Evolutionary conservation across 139 green algal genomes (phyloP).

Genomic region (Raphidocelis subcapitata): DNA sequence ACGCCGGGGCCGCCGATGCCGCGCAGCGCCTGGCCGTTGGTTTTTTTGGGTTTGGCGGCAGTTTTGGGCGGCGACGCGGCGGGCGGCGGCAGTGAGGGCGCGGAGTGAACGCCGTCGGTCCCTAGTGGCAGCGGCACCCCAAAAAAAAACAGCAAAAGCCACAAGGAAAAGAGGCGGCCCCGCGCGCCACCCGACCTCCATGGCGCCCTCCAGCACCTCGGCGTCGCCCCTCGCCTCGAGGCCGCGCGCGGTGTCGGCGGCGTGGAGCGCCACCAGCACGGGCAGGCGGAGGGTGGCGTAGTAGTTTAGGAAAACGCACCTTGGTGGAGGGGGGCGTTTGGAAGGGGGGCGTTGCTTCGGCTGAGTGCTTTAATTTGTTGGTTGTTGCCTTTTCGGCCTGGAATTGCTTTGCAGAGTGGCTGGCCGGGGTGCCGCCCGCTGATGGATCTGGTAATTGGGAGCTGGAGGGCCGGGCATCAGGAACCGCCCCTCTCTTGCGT

Average conservation of each 20-base stretch:
- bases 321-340: neutral
- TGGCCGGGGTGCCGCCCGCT: too few species aligned
- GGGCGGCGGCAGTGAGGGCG: too few species aligned
- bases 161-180: neutral
- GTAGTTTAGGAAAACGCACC: constrained; percentile 34
- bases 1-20: constrained; percentile 27
- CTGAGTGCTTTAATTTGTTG: too few species aligned
- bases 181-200: constrained; percentile 4
- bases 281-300: constrained; percentile 26
- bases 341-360: neutral
- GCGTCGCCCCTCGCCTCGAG: constrained; percentile 42
- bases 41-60: neutral
- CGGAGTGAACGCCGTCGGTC: too few species aligned
- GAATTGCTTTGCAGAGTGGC: too few species aligned
- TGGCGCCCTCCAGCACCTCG: constrained; percentile 11
- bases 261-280: constrained; percentile 50
- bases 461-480: too few species aligned
- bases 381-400: too few species aligned
- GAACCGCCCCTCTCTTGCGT: neutral
- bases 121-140: neutral
- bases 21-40: constrained; percentile 15
- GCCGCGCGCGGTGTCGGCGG: constrained; percentile 31
- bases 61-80: too few species aligned
- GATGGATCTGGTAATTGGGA: too few species aligned
- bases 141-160: neutral